phyloP scores from a whole-genome alignment of 495 filamentous ascomycete species.

The Penicillium egyptiacum region DNA sequence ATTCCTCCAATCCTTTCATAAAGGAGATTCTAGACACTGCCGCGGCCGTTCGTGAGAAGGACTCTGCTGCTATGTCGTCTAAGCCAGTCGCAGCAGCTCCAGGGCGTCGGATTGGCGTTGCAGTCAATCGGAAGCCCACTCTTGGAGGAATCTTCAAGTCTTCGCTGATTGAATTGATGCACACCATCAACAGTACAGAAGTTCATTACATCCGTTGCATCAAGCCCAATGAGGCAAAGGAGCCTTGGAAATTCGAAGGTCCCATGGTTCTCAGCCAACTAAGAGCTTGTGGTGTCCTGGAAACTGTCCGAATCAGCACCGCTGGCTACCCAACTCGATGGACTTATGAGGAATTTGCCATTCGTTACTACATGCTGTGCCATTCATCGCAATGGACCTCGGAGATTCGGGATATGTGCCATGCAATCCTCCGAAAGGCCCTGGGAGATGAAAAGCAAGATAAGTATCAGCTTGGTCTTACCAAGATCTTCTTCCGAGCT shows the following conservation, averaged over 20 bases:
- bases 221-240: constrained; percentile 98
- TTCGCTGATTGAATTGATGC: constrained; percentile 96
- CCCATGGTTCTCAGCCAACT: constrained; percentile 98
- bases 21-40: constrained; percentile 82
- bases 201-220: constrained; percentile 99
- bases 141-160: constrained; percentile 98
- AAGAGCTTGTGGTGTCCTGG: constrained; percentile 96
- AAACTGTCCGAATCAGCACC: constrained; percentile 97
- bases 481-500: constrained; percentile 98
- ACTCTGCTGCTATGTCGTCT: constrained; percentile 69
- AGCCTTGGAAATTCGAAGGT: constrained; percentile 96
- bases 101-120: constrained; percentile 82
- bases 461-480: constrained; percentile 94
- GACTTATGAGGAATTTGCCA: constrained; percentile 98
- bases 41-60: constrained; percentile 84
- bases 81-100: constrained; percentile 63
- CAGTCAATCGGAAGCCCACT: constrained; percentile 93
- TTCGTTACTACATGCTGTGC: constrained; percentile 98
- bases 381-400: constrained; percentile 88
- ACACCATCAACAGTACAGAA: constrained; percentile 94
- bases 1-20: constrained; percentile 84
- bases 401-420: constrained; percentile 90
- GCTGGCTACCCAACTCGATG: constrained; percentile 97
- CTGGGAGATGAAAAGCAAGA: constrained; percentile 83
- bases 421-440: constrained; percentile 87